Evolutionary conservation across 495 filamentous ascomycete species (phyloP).

Genomic region (Bacidia gigantensis): DNA sequence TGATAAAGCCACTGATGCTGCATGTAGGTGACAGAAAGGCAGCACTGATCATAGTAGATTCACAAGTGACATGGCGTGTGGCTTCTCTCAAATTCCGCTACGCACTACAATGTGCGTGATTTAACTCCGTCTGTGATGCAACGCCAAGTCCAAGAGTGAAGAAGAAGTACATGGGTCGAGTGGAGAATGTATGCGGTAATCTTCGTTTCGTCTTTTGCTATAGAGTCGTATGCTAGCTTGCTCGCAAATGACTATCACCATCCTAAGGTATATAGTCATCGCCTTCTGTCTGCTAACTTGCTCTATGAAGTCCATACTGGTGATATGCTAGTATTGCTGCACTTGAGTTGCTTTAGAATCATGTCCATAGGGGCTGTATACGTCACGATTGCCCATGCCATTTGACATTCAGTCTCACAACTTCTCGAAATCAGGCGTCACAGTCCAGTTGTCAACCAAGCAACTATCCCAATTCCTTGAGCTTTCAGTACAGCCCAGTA

Average conservation of each 20-base stretch:
- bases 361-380: neutral
- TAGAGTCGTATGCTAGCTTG: constrained; percentile 36
- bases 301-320: constrained; percentile 53
- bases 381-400: neutral
- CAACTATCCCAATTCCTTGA: neutral
- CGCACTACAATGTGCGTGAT: neutral
- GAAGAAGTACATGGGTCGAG: constrained; percentile 11
- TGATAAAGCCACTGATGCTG: too few species aligned
- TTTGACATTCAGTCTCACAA: neutral
- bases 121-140: neutral
- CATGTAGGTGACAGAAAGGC: too few species aligned
- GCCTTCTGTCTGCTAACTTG: constrained; percentile 39
- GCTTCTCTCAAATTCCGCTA: too few species aligned
- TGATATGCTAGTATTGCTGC: constrained; percentile 51
- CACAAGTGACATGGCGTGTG: too few species aligned
- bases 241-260: neutral
- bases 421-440: neutral
- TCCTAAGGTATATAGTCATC: constrained; percentile 11
- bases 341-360: constrained; percentile 13
- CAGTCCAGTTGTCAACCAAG: neutral
- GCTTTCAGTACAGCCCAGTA: too few species aligned
- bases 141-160: constrained; percentile 2
- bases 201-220: constrained; percentile 21
- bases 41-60: too few species aligned
- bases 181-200: constrained; percentile 15